Conservation (phyloP, 169 alveolate genomes). For the Babesia caballi region DNA sequence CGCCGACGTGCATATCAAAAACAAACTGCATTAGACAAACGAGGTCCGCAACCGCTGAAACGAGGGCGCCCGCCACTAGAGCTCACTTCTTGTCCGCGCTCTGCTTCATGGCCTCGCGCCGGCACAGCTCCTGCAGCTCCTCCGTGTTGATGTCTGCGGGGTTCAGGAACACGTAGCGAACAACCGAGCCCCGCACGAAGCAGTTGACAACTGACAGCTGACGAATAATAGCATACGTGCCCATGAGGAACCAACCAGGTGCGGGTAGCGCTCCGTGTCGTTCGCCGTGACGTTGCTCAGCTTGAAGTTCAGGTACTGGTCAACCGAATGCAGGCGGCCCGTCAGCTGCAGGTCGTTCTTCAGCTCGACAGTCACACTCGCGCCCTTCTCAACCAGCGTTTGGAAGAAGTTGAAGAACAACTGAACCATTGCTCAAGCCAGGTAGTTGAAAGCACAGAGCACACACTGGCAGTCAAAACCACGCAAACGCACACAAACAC, state of each 20-base stretch:
- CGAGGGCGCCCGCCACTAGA: no score
- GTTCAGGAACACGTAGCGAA: constrained; percentile 89
- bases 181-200: constrained; percentile 93
- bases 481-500: not conserved
- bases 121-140: constrained; percentile 87
- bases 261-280: constrained; percentile 88
- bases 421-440: constrained; percentile 36
- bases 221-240: not conserved
- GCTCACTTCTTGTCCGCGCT: constrained; percentile 52
- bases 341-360: constrained; percentile 90
- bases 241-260: constrained; percentile 72
- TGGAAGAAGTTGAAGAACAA: constrained; percentile 87
- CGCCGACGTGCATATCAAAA: constrained; percentile 26
- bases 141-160: constrained; percentile 87
- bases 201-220: constrained; percentile 84
- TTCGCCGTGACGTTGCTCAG: constrained; percentile 86
- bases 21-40: not conserved
- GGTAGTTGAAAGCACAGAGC: not conserved
- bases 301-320: constrained; percentile 89
- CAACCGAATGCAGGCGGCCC: constrained; percentile 90
- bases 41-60: not conserved
- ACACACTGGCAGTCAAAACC: no score
- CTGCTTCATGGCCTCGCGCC: constrained; percentile 76
- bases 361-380: constrained; percentile 89
- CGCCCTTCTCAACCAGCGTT: constrained; percentile 85